Base-by-base conservation (phyloP, 2,329 filamentous ascomycete genomes). In the Zelopaecilomyces penicillatus region DNA sequence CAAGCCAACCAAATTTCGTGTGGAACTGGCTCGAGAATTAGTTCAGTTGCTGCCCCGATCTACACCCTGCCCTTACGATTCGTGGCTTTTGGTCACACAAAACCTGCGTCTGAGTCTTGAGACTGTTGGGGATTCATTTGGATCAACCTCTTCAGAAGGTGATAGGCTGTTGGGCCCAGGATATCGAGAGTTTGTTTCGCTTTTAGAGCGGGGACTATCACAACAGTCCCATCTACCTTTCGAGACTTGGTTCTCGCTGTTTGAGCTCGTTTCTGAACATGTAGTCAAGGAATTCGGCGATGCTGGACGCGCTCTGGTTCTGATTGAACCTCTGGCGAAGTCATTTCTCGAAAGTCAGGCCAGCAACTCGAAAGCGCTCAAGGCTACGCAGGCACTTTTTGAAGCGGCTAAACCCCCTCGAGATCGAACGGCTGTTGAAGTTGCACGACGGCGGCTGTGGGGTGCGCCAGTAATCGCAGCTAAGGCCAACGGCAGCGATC, bases 291-390 rank as follows among this genome's bases (percentile, higher is more conserved):
- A 87, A 50, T 76, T 76, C 42, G 85, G 87, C 3, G 80, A 87
- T 49, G 75, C 77, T 11, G 82, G 80, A 5, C 73, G 82, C 35
- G 76, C 81, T 5, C 69, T 85, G 41, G 75, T 77, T 27, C 71
- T 88, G 2, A 69, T 90, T 34, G 87, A 94, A 49, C 84, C 83
- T 1, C 56, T 93, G 4, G 78, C 85, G 0, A 82, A 77, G 52
- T 56, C 63, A 1, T 52, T 84, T 4, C 54, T 69, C 33, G 69
- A 71, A 44, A 64, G 30, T 42, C 51, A 55, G 40, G 55, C 52
- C 11, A 43, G 42, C 12, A 41, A 11, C 6, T 31, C 42, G 6
- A 44, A 48, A 19, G 49, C 47, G 30, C 49, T 71, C 9, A 57
- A 57, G 26, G 65, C 64, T 7, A 54, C 66, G 1, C 60, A 64